These are phyloP conservation scores for Daldinia caldariorum DNA, from an alignment of 495 filamentous ascomycete species.

Conservation along the genomic window DNA sequence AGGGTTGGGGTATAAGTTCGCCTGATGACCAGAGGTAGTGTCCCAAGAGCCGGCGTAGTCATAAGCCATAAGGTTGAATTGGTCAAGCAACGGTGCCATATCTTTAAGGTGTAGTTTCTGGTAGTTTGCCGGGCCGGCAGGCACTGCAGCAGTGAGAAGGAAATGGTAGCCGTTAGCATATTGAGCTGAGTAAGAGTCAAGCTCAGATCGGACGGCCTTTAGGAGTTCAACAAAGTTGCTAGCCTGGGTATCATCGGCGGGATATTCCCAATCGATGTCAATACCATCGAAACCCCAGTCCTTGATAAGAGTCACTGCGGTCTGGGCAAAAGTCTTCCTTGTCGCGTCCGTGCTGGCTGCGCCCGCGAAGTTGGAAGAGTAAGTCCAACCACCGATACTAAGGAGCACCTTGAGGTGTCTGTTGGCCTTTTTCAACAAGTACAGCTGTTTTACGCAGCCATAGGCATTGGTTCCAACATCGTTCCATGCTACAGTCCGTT, in stretches of 20 bases:
- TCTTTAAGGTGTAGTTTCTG: conserved; percentile 68
- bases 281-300: conserved; percentile 65
- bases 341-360: conserved; percentile 67
- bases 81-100: conserved; percentile 78
- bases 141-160: conserved; percentile 77
- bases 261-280: conserved; percentile 66
- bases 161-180: conserved; percentile 66
- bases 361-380: conserved; percentile 78
- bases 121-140: conserved; percentile 71
- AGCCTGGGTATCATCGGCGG: conserved; percentile 67
- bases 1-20: conserved; percentile 72
- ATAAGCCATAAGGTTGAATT: conserved; percentile 88
- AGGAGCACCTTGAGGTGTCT: conserved; percentile 87
- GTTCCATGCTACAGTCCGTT: conserved; percentile 53
- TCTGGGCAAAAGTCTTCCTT: conserved; percentile 70
- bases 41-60: conserved; percentile 79
- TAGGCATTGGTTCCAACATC: conserved; percentile 72
- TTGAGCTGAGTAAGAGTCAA: conserved; percentile 69
- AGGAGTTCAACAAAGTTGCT: conserved; percentile 78
- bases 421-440: conserved; percentile 82
- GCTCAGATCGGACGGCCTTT: conserved; percentile 66
- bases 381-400: conserved; percentile 92
- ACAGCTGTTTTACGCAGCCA: conserved; percentile 88
- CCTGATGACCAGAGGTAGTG: conserved; percentile 71
- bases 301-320: conserved; percentile 70